Base-by-base conservation (phyloP, 2,329 filamentous ascomycete species). In the Trichoderma oligosporum region DNA sequence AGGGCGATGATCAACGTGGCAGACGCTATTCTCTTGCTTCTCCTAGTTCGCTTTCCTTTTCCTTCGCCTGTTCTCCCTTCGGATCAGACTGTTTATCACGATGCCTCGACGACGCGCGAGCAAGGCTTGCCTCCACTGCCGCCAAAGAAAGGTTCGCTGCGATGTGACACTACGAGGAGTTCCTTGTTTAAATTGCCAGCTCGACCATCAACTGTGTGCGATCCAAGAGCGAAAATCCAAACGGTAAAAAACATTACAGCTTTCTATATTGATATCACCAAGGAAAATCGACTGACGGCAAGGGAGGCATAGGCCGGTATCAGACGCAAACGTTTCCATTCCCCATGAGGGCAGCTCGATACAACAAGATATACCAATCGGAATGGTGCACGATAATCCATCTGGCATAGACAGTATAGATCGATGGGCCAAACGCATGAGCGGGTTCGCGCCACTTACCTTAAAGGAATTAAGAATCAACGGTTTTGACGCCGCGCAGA, bases 121-220 rank as follows among this genome's bases (percentile, higher is more conserved):
- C 56, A 53, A 53, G 18, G 56, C 56, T 4, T 58, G 56, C 22
- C 38, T 54, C 14, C 56, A 51, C 24, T 58, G 56, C 4, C 56
- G 48, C 31, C 48, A 46, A 2, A 51, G 60, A 54, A 62, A 62
- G 18, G 60, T 62, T 7, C 60, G 61, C 3, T 62, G 61, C 49
- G 57, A 62, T 33, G 61, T 62, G 27, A 56, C 53, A 4, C 31
- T 58, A 14, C 39, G 42, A 14, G 61, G 61, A 4, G 45, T 55
- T 14, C 61, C 61, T 7, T 62, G 61, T 38, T 56, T 58, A 24
- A 62, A 61, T 33, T 62, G 61, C 35, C 49, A 51, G 24, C 44
- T 62, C 4, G 61, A 62, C 24, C 31, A 47, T 24, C 36, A 48
- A n/a, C 46, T 47, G 9, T 62, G 61, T 38, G 42, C 45, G 14